These are phyloP conservation scores for Aspergillus sp. DNA, from an alignment of 2,329 filamentous ascomycete genomes.

Conservation along the genomic window DNA sequence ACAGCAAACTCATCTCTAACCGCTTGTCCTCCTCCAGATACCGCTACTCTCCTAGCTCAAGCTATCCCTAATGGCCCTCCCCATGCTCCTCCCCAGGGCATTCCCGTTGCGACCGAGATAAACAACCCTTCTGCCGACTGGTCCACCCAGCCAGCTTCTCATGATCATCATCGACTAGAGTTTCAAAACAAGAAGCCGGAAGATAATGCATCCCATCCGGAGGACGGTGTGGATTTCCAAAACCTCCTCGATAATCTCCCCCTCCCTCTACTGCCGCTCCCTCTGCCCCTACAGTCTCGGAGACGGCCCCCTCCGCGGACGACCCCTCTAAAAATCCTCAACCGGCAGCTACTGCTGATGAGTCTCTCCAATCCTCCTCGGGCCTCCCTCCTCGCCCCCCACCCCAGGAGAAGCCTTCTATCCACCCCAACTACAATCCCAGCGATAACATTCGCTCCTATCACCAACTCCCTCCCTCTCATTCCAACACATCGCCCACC, in stretches of 20 bases:
- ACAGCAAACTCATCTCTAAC: constrained; percentile 18
- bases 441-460: constrained; percentile 36
- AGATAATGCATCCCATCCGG: constrained; percentile 16
- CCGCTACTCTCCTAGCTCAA: constrained; percentile 20
- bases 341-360: constrained; percentile 9
- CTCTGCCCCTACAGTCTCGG: constrained; percentile 18
- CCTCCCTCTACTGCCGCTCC: constrained; percentile 25
- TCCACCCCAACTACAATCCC: constrained; percentile 33
- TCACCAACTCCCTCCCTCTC: constrained; percentile 31
- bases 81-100: constrained; percentile 19
- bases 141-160: constrained; percentile 11
- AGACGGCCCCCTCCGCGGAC: constrained; percentile 18
- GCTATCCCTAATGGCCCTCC: constrained; percentile 16
- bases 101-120: constrained; percentile 25
- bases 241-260: constrained; percentile 44
- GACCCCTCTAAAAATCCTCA: constrained; percentile 23
- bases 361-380: constrained; percentile 30
- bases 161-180: constrained; percentile 17
- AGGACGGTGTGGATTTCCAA: constrained; percentile 44
- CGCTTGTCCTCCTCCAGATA: constrained; percentile 19
- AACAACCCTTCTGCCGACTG: constrained; percentile 19
- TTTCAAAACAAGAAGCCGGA: constrained; percentile 11
- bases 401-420: constrained; percentile 37
- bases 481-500: constrained; percentile 20
- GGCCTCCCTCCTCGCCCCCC: constrained; percentile 43